Percentiles rank a stretch among this genome's conserved stretches.
Conservation (phyloP, 2,329 filamentous ascomycete genomes). For the Colletotrichum falcatum region DNA sequence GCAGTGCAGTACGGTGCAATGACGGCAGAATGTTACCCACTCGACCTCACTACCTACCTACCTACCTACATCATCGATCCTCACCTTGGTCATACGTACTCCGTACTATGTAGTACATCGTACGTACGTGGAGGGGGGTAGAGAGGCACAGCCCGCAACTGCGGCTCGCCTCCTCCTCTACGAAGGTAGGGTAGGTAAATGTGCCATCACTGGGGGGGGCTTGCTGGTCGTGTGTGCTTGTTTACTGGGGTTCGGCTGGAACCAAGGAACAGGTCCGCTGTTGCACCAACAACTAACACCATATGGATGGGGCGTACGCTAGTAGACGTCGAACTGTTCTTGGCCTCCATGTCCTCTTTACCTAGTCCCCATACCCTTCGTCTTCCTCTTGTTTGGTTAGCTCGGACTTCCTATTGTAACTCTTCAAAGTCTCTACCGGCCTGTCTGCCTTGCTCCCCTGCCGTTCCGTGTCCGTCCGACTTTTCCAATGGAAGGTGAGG, state of each 20-base stretch:
- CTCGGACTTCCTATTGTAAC: not conserved
- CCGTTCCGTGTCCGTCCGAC: not conserved
- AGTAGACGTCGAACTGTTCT: not conserved
- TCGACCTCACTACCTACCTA: no score
- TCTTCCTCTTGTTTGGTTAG: not conserved
- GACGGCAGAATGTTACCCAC: constrained; percentile 9
- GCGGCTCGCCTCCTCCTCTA: not conserved
- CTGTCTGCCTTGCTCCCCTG: not conserved
- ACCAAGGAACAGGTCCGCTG: not conserved
- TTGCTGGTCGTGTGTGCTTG: not conserved
- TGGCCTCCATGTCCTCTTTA: not conserved
- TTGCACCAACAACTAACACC: not conserved
- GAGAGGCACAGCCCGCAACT: constrained; percentile 7
- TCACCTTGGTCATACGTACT: constrained; percentile 9
- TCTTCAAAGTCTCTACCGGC: not conserved
- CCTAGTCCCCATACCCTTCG: not conserved
- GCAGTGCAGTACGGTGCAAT: constrained; percentile 20
- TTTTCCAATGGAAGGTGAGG: not conserved
- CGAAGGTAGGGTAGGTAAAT: no score
- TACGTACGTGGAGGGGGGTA: not conserved
- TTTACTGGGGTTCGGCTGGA: not conserved
- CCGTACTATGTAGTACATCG: no score
- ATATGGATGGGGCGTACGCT: constrained; percentile 15
- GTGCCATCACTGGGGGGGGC: not conserved
- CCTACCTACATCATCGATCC: constrained; percentile 19